These are phyloP conservation scores for Daphne laureola DNA, from an alignment of 441 rosid species.

Conservation along the genomic window DNA sequence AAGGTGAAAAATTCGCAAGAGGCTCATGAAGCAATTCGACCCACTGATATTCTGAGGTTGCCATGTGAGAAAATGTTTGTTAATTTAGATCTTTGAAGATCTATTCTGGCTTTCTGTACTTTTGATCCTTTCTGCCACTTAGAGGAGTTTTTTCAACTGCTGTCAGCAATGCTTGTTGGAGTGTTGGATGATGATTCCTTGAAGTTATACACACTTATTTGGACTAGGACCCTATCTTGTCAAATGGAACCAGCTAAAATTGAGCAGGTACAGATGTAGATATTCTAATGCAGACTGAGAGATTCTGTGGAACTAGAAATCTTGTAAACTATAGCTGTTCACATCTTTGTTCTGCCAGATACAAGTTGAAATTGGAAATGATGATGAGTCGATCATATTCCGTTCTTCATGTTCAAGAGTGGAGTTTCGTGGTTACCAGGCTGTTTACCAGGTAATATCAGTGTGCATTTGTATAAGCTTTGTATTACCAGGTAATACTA, in stretches of 20 bases:
- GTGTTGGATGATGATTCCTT: slow-evolving; percentile 83
- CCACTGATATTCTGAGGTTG: slow-evolving; percentile 67
- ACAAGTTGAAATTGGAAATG: slow-evolving; percentile 65
- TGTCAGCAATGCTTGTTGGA: slow-evolving; percentile 59
- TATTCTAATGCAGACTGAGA: neutral
- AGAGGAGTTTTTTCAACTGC: slow-evolving; percentile 19
- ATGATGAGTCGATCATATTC: slow-evolving; percentile 48
- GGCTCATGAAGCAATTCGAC: slow-evolving; percentile 99
- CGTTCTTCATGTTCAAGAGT: slow-evolving; percentile 70
- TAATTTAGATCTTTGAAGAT: slow-evolving; percentile 8
- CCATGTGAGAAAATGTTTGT: slow-evolving; percentile 53
- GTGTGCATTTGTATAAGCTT: no score
- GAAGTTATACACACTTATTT: slow-evolving; percentile 84
- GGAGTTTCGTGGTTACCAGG: slow-evolving; percentile 74
- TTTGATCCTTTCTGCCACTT: slow-evolving; percentile 9
- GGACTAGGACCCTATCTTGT: slow-evolving; percentile 90
- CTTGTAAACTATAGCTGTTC: slow-evolving; percentile 9
- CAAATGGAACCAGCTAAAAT: slow-evolving; percentile 80
- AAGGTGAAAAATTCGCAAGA: slow-evolving; percentile 98
- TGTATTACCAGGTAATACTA: slow-evolving; percentile 1
- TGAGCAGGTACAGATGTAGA: slow-evolving; percentile 51
- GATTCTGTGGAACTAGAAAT: neutral
- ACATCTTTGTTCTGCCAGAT: slow-evolving; percentile 35
- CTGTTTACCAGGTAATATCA: slow-evolving; percentile 66
- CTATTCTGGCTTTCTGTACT: neutral